Base-by-base conservation (phyloP, 2,329 filamentous ascomycete genomes). In the Pseudogymnoascus sp. region DNA sequence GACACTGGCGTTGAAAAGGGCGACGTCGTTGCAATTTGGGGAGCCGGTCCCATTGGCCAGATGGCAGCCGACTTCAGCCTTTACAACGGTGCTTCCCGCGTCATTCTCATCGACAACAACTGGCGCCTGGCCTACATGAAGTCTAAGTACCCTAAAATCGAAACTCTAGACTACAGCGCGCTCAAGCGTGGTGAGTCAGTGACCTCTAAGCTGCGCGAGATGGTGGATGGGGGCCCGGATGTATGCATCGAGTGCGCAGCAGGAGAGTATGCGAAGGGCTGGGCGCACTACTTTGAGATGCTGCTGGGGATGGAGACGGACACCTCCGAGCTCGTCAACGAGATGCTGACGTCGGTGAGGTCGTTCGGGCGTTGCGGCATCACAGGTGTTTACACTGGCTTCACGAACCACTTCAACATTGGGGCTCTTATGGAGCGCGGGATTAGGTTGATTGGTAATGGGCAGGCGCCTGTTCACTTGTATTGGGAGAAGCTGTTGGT, bases 401-500 rank as follows among this genome's bases (percentile, higher is more conserved):
- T 81, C 73, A 84, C 82, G 29, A 86, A 86, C 71, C 82, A 85
- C 69, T 85, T 86, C 76, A 84, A 85, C 71, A 85, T 87, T 66
- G 84, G 84, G 29, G 79, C 83, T 1, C 68, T 87, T 36, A 86
- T 87, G 84, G 82, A 86, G 71, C 81, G 83, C 24, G 84, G 84
- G 24, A 82, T 87, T 65, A 80, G 82, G 11, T 75, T 87, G 44
- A 85, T 85, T 65, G 84, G 84, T 41, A 86, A 86, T 66, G 84
- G 84, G 3, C 84, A 86, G 70, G 83, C 83, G 1, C 84, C 84
- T 1, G 83, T 87, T 0, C 83, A 93, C 68, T 83, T 86, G 69
- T 94, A 95, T 76, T 95, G 90, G 91, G 79, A 90, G 24, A 82
- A 89, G 3, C 78, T 95, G n/a, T 78, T 94, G 50, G 75, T 82